Conservation (phyloP, 176 grass and related monocot species). For the bread wheat (Triticum aestivum) region DNA sequence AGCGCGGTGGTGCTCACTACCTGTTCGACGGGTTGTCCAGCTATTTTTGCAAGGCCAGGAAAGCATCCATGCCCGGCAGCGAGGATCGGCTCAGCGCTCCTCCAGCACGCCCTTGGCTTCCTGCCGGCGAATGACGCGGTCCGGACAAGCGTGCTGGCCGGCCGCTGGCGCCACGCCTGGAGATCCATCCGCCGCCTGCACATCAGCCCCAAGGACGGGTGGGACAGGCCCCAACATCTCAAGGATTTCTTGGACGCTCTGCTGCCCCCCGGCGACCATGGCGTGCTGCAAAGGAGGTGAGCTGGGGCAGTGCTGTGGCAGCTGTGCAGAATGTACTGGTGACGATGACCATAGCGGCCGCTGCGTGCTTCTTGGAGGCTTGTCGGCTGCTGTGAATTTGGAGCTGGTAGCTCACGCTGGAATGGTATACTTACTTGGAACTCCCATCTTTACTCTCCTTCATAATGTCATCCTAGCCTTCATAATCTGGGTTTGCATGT, state of each 20-base stretch:
- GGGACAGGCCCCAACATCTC: too few species aligned
- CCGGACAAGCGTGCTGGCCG: background rate
- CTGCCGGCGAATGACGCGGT: background rate
- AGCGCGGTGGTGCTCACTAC: background rate
- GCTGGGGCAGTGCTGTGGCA: background rate
- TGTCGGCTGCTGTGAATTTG: background rate
- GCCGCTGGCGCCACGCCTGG: background rate
- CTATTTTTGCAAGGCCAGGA: background rate
- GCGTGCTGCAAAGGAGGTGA: background rate
- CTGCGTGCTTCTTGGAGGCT: slow-evolving; percentile 16
- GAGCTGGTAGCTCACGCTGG: background rate
- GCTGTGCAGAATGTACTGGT: background rate
- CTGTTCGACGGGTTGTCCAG: background rate
- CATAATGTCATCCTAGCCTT: too few species aligned
- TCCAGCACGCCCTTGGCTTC: background rate
- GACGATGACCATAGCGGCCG: background rate
- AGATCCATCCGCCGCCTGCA: background rate
- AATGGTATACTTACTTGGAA: background rate
- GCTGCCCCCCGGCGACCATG: background rate
- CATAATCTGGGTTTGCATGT: too few species aligned
- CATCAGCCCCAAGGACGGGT: background rate
- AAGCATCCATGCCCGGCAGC: background rate
- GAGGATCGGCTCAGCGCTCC: background rate
- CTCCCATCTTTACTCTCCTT: background rate
- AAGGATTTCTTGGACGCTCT: background rate